Evolutionary conservation across 2,329 filamentous ascomycete genomes (phyloP), one percentile per base, ranked within the genome.

Genomic region (Neophaeococcomyces mojaviensis): DNA sequence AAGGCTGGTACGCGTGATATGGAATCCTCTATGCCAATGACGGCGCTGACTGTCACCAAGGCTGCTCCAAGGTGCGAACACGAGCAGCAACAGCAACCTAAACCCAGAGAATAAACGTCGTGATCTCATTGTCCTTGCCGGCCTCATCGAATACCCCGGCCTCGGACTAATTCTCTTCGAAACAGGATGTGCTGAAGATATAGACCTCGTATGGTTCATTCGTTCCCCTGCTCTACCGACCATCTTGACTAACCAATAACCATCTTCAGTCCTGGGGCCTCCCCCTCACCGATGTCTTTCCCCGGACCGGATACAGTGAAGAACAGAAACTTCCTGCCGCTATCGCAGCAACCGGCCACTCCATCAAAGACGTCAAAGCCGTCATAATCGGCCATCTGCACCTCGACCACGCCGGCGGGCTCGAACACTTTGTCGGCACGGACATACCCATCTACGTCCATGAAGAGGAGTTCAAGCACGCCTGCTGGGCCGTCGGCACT

Each of bases 371-470:
- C 52, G 58, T 73, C 22, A 72, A 72, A 53, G 62, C 64, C 16
- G 62, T 73, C 8, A 63, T 73, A 3, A 63, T 73, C 15, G 67
- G 70, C 2, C 70, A 73, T 45, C 56, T 74, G 26, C 69, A 73
- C 51, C 51, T 72, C 2, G 70, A 73, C 49, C 70, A 73, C 50
- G 70, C 71, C 0, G 71, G 70, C 2, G 70, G 71, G 0, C 55
- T 73, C 1, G 68, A 72, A 39, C 61, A 71, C 43, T 73, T 73
- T 37, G 32, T 63, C 2, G 59, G 60, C 32, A 69, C 62, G 4
- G 63, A 67, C 24, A 58, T 72, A 4, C 67, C 68, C 4, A 70
- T 72, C 41, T 71, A 66, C 49, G 67, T 71, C 3, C 70, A 73
- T 48, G 70, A 73, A 50, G 63, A 67, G 45, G 70, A 72, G 44